A percentile compares a stretch with the other conserved stretches of the same genome.
Conservation (phyloP, 306 rosid genomes). For the Quillaja saponaria region DNA sequence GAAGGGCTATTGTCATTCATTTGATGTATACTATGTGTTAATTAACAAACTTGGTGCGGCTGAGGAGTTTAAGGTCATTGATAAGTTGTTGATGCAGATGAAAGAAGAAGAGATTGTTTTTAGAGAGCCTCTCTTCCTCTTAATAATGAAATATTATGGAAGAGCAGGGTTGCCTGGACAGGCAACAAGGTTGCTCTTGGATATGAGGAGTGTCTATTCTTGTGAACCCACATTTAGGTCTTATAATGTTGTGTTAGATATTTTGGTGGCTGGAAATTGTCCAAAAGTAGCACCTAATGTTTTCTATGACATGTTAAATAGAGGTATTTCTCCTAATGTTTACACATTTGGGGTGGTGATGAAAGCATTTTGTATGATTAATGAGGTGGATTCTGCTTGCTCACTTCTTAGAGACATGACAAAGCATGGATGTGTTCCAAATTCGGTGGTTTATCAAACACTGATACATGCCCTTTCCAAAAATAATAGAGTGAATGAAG, state of each 20-base stretch:
- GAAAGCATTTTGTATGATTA: constrained; percentile 74
- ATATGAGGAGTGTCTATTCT: constrained; percentile 68
- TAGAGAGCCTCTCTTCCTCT: constrained; percentile 71
- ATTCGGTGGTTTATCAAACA: constrained; percentile 81
- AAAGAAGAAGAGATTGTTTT: constrained; percentile 66
- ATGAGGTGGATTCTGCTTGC: constrained; percentile 86
- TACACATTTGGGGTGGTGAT: constrained; percentile 74
- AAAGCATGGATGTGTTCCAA: constrained; percentile 88
- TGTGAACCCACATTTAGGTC: constrained; percentile 72
- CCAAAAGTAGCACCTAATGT: constrained; percentile 67
- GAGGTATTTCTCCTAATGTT: constrained; percentile 69
- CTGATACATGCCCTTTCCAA: constrained; percentile 73
- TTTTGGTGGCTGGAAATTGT: constrained; percentile 71
- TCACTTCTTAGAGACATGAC: constrained; percentile 83
- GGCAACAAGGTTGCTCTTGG: constrained; percentile 81
- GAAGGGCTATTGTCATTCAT: constrained; percentile 71
- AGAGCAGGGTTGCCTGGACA: constrained; percentile 82
- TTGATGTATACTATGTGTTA: constrained; percentile 57
- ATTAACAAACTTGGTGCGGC: constrained; percentile 77
- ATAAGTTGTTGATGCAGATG: constrained; percentile 71
- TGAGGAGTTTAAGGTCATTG: constrained; percentile 68
- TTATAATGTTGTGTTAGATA: constrained; percentile 74
- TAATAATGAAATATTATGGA: constrained; percentile 73
- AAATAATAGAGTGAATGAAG: constrained; percentile 65
- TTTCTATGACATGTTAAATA: constrained; percentile 83